Percentiles rank a stretch among this genome's conserved stretches.
phyloP scores from a whole-genome alignment of 2,329 filamentous ascomycete genomes.

The Davidsoniella australis region DNA sequence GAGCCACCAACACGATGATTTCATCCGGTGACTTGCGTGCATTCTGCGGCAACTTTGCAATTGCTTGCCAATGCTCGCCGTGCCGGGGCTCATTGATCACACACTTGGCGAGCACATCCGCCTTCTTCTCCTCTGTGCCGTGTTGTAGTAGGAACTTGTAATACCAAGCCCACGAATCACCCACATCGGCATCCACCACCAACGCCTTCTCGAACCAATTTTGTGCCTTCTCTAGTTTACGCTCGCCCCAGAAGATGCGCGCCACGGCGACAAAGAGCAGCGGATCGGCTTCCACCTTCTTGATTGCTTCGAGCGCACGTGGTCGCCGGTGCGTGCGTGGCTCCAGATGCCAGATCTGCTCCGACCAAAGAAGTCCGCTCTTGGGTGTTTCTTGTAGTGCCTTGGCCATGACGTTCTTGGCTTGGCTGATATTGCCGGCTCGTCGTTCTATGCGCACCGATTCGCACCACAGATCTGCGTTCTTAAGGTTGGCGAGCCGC shows the following conservation, averaged over 20 bases:
- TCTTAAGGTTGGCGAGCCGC: constrained; percentile 72
- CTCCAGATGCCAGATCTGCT: constrained; percentile 92
- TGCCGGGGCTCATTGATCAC: constrained; percentile 73
- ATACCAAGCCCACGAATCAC: constrained; percentile 97
- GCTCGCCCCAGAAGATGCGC: constrained; percentile 89
- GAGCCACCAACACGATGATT: constrained; percentile 62
- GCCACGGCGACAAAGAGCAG: constrained; percentile 81
- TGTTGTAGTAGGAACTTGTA: constrained; percentile 85
- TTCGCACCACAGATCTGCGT: constrained; percentile 73
- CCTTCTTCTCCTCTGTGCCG: constrained; percentile 82
- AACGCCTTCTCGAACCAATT: constrained; percentile 97
- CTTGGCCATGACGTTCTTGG: constrained; percentile 81
- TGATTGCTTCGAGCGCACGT: constrained; percentile 81
- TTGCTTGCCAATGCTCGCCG: constrained; percentile 76
- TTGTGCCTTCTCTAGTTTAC: constrained; percentile 81
- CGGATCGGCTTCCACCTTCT: constrained; percentile 87
- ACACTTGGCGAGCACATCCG: constrained; percentile 68
- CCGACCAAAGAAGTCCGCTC: constrained; percentile 76
- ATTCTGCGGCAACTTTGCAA: constrained; percentile 76
- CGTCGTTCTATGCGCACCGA: constrained; percentile 85
- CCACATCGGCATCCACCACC: constrained; percentile 66
- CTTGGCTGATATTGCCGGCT: constrained; percentile 66
- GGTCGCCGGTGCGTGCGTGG: constrained; percentile 82
- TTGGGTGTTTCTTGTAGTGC: constrained; percentile 82
- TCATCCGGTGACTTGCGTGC: constrained; percentile 61